These are phyloP conservation scores for Cenococcum geophilum DNA, from an alignment of 495 filamentous ascomycete genomes.

Conservation along the genomic window DNA sequence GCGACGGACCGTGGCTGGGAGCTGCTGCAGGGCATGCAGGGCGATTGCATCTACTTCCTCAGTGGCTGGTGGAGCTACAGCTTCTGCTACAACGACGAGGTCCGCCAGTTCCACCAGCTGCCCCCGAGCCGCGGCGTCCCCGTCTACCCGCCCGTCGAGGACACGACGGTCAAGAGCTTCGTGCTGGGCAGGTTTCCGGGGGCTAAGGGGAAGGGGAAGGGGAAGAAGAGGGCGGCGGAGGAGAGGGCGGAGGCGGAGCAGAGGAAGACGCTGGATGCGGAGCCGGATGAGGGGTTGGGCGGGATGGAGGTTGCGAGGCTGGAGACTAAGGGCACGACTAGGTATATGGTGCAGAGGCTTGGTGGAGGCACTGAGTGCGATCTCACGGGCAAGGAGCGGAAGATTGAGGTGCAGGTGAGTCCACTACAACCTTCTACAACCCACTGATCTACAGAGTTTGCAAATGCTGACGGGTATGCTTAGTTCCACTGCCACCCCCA, in stretches of 20 bases:
- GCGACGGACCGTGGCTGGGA: constrained; percentile 84
- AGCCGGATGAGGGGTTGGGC: constrained; percentile 24
- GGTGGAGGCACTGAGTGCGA: constrained; percentile 86
- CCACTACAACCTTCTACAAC: neutral
- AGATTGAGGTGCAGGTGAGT: constrained; percentile 69
- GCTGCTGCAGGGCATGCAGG: constrained; percentile 80
- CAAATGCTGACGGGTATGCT: constrained; percentile 5
- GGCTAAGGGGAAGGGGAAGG: constrained; percentile 18
- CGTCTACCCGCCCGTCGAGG: constrained; percentile 64
- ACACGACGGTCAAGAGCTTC: constrained; percentile 71
- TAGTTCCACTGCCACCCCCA: constrained; percentile 89
- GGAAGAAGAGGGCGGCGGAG: constrained; percentile 27
- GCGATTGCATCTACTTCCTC: constrained; percentile 81
- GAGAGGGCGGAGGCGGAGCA: constrained; percentile 34
- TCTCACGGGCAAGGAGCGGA: constrained; percentile 74
- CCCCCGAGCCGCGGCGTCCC: constrained; percentile 59
- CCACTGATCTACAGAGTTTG: neutral
- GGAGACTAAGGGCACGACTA: constrained; percentile 63
- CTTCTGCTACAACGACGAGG: constrained; percentile 83
- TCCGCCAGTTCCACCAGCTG: constrained; percentile 88
- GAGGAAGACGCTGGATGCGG: constrained; percentile 38
- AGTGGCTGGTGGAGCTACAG: constrained; percentile 96
- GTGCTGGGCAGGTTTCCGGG: constrained; percentile 59
- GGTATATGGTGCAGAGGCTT: constrained; percentile 87
- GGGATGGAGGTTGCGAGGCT: constrained; percentile 30